Conservation (phyloP, 495 filamentous ascomycete genomes). For the Aspergillus bridgeri region DNA sequence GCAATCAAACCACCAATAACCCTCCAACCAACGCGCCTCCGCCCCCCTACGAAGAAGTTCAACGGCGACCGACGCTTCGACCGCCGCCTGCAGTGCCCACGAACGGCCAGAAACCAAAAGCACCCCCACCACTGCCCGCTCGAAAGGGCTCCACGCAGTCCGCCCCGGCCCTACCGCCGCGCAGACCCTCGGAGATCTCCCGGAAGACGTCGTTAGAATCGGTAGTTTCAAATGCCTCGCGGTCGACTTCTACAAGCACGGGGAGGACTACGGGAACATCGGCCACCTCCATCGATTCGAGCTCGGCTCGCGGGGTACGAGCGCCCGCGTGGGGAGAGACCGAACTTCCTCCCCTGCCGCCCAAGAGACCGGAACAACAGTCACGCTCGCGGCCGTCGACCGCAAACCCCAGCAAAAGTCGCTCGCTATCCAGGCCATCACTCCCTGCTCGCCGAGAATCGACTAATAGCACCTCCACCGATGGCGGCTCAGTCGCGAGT, state of each 20-base stretch:
- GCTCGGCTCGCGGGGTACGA: constrained; percentile 24
- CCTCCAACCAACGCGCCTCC: constrained; percentile 39
- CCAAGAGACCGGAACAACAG: constrained; percentile 28
- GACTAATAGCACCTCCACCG: constrained; percentile 13
- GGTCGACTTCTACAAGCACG: constrained; percentile 36
- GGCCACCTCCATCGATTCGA: constrained; percentile 33
- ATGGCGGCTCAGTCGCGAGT: constrained; percentile 6
- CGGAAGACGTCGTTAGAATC: constrained; percentile 36
- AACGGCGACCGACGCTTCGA: constrained; percentile 19
- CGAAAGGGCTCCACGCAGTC: constrained; percentile 41
- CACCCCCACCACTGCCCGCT: constrained; percentile 52
- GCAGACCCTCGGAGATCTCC: constrained; percentile 32
- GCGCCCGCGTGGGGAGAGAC: constrained; percentile 46
- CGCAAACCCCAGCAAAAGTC: constrained; percentile 16
- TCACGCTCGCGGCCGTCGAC: constrained; percentile 25
- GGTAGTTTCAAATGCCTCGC: constrained; percentile 35
- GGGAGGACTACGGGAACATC: constrained; percentile 32
- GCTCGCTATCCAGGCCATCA: constrained; percentile 13
- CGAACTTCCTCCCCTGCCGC: constrained; percentile 44
- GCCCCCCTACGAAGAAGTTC: constrained; percentile 19
- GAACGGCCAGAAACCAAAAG: constrained; percentile 34
- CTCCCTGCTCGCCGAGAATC: constrained; percentile 20
- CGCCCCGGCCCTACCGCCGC: constrained; percentile 39
- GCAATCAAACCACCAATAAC: constrained; percentile 46
- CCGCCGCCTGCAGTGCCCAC: constrained; percentile 22